phyloP scores from a whole-genome alignment of 78 protist genomes.

The Dictyostelium firmibasis region DNA sequence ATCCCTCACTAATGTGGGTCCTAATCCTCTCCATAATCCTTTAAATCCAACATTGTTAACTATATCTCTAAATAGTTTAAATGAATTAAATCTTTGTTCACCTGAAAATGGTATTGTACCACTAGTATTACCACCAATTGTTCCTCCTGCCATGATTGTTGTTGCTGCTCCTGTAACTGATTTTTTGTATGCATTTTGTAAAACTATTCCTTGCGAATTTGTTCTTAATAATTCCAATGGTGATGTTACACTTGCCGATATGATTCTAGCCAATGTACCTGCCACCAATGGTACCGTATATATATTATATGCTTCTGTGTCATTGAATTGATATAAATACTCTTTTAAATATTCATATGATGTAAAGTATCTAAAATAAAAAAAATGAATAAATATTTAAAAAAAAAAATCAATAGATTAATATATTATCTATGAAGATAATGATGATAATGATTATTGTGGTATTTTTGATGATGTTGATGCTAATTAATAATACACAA shows the following conservation, averaged over 20 bases:
- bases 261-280: constrained; percentile 62
- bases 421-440: too few species aligned
- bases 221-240: constrained; percentile 85
- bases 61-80: constrained; percentile 26
- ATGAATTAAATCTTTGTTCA: not conserved
- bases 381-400: too few species aligned
- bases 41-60: constrained; percentile 51
- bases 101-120: not conserved
- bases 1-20: constrained; percentile 85
- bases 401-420: not conserved
- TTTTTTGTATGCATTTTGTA: not conserved
- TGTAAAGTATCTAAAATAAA: constrained; percentile 72
- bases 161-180: not conserved
- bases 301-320: not conserved
- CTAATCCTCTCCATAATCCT: constrained; percentile 87
- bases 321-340: not conserved
- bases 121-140: not conserved
- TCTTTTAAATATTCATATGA: constrained; percentile 74
- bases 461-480: too few species aligned
- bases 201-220: constrained; percentile 77
- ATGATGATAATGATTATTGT: too few species aligned
- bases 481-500: too few species aligned
- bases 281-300: constrained; percentile 69
- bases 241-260: constrained; percentile 80
- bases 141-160: not conserved